Evolutionary conservation across 2,329 filamentous ascomycete species (phyloP), one percentile per base, ranked within the genome.

Genomic region (Moelleriella libera): DNA sequence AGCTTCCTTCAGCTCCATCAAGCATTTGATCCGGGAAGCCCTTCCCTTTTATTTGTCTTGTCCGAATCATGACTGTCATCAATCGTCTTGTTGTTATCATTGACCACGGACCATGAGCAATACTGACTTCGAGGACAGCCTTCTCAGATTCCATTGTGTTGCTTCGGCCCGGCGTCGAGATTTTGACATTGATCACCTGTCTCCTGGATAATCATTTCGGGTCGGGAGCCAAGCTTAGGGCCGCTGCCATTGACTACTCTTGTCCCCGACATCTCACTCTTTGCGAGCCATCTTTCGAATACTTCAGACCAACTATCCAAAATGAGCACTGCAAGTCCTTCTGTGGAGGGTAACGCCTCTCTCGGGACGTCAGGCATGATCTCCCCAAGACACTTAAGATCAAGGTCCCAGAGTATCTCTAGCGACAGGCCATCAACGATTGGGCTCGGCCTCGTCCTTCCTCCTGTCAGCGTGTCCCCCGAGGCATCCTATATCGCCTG

Each of bases 401-500:
- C 76, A 37, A 68, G 76, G 56, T 71, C 74, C 11, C 75, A 75
- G 53, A 86, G 82, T 63, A 73, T 84, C 53, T 85, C 80, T 51
- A 86, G 83, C 68, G 83, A 87, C 62, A 69, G 77, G 50, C 78
- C 81, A 29, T 85, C 83, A 5, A 70, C 75, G 52, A 68, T 74
- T 57, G 69, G 66, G 62, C 68, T 71, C 58, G 74, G 74, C 57
- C 66, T 84, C 45, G 72, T 78, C 63, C 77, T 80, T 44, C 84
- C 85, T 46, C 84, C 87, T 14, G 62, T 76, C 34, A 70, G 71
- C 45, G 75, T 90, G 49, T 81, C 81, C 43, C 92, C 90, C 8
- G 72, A 83, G 54, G 83, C 92, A 31, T 85, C 82, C 14, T 98
- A 94, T 66, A 89, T 98, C 58, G 89, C 90, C 44, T 74, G 80